Percentiles rank a stretch among this genome's conserved stretches.
These are phyloP conservation scores for Hortiboletus rubellus DNA, from an alignment of 1,284 basidiomycete species.

Conservation along the genomic window DNA sequence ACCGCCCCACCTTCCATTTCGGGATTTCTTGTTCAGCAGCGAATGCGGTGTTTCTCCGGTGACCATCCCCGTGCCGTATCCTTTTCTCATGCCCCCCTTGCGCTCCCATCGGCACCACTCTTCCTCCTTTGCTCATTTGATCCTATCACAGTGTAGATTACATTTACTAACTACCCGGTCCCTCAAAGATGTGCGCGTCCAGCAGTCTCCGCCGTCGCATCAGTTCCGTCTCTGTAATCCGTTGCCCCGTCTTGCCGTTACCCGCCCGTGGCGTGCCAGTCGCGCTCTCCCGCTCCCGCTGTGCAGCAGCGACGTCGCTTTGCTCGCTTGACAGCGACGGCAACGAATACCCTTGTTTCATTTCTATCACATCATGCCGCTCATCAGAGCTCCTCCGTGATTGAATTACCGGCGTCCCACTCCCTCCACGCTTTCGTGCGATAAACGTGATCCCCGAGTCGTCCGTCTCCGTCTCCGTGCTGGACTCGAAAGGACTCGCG, in stretches of 20 bases:
- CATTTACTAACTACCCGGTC: conserved; percentile 6
- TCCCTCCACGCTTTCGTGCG: conserved; percentile 48
- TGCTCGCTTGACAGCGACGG: conserved; percentile 12
- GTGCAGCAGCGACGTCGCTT: background rate
- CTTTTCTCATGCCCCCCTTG: background rate
- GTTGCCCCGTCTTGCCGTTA: conserved; percentile 55
- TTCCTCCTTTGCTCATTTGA: background rate
- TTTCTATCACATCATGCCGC: conserved; percentile 13
- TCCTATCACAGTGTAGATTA: background rate
- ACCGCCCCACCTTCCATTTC: conserved; percentile 29
- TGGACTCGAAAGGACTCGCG: conserved; percentile 40
- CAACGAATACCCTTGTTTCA: conserved; percentile 24
- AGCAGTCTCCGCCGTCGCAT: conserved; percentile 73
- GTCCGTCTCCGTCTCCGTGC: conserved; percentile 67
- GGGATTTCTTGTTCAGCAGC: conserved; percentile 11
- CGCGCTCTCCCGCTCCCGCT: conserved; percentile 28
- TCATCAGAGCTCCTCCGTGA: conserved; percentile 24
- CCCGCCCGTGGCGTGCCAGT: conserved; percentile 34
- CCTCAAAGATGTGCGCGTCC: conserved; percentile 57
- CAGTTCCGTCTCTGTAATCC: conserved; percentile 76
- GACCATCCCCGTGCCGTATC: background rate
- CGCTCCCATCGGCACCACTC: conserved; percentile 6
- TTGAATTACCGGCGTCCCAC: conserved; percentile 24
- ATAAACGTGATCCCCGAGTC: conserved; percentile 69
- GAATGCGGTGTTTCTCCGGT: conserved; percentile 8